Conservation (phyloP, 192 early-diverging fungal genomes). For the Umbelopsis isabellina region DNA sequence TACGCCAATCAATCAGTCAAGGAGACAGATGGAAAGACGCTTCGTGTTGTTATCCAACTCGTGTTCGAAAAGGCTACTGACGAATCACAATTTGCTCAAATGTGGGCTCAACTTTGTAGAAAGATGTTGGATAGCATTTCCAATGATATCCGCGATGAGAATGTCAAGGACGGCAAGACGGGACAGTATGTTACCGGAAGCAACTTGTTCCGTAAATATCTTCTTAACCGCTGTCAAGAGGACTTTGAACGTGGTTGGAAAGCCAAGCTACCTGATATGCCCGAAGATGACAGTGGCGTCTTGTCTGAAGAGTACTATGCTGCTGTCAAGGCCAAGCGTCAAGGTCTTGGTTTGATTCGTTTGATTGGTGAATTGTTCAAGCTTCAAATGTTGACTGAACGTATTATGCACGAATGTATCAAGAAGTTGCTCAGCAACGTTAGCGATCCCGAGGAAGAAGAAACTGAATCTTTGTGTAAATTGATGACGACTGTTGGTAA, state of each 20-base stretch:
- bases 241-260: constrained; percentile 94
- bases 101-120: constrained; percentile 89
- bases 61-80: constrained; percentile 97
- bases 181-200: constrained; percentile 59
- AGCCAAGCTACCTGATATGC: constrained; percentile 70
- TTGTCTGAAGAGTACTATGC: constrained; percentile 83
- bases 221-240: constrained; percentile 93
- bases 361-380: constrained; percentile 98
- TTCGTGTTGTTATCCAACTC: constrained; percentile 81
- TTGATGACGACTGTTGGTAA: constrained; percentile 88
- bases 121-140: constrained; percentile 70
- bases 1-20: constrained; percentile 73
- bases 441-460: constrained; percentile 89
- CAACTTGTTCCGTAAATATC: constrained; percentile 85
- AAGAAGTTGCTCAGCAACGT: constrained; percentile 73
- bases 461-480: constrained; percentile 91
- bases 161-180: constrained; percentile 55
- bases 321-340: constrained; percentile 90
- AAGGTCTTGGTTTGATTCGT: constrained; percentile 87
- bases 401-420: constrained; percentile 95
- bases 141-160: constrained; percentile 62
- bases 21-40: constrained; percentile 69
- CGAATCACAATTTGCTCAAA: constrained; percentile 86
- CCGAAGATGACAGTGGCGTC: constrained; percentile 62
- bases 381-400: constrained; percentile 85